Base-by-base conservation (phyloP, 345 rosid species). In the Acer campestre region DNA sequence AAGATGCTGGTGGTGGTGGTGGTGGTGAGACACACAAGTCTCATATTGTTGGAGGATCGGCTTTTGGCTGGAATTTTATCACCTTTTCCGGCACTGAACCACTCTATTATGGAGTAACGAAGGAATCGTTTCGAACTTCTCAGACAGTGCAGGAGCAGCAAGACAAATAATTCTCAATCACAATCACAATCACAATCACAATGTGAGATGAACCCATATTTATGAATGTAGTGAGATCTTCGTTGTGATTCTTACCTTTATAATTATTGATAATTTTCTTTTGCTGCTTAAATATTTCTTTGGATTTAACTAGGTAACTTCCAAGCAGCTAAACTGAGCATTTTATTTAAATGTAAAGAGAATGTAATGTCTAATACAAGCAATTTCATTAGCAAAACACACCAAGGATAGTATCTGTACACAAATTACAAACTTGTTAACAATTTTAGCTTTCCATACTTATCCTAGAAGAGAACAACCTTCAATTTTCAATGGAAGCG, bases 1-100 rank as follows among this genome's bases (percentile, higher is more conserved):
- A 76, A n/a, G 80, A 79, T 63, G 58, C n/a, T n/a, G n/a, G 72
- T 40, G 78, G 72, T 40, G 78, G 75, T 17, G 80, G 78, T 61
- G 58, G 72, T 40, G 78, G 72, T 40, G 78, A 76, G 74, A 70
- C 74, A 53, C 80, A 70, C 1, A 80, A 79, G 31, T 69, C 86
- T 3, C 63, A 75, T n/a, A 82, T 90, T 51, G 86, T 90, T n/a
- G 99, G 98, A 22, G 94, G 97, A 14, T 94, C 97, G 0, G 93
- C 93, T 35, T 92, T 92, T 76, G 99, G 97, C 61, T 96, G 99
- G 99, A 92, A 96, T 72, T 94, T 92, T 75, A 59, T 92, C 13
- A 95, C 97, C 61, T 84, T 65, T 80, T 56, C 88, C 2, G 85
- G 94, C 59, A 69, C 70, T 7, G 78, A 80, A 64, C 86, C 92